Percentiles rank a stretch among this genome's conserved stretches.
phyloP scores from a whole-genome alignment of 345 rosid species.

The Turnera subulata region DNA sequence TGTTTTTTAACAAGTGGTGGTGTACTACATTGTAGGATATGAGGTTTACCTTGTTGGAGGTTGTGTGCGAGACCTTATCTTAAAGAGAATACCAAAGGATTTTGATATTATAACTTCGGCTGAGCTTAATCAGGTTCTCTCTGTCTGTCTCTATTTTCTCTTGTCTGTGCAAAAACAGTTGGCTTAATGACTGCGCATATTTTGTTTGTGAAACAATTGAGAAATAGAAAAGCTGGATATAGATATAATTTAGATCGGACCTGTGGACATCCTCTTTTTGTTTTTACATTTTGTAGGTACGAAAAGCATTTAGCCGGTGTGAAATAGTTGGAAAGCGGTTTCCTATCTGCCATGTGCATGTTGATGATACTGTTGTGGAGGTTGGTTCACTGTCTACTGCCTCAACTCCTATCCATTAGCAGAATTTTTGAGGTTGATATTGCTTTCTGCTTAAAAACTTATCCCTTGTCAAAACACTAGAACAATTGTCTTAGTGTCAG shows the following conservation, averaged over 20 bases:
- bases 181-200: too few relatives aligned
- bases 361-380: slow-evolving; percentile 47
- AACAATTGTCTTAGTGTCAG: too few relatives aligned
- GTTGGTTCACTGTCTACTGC: slow-evolving; percentile 19
- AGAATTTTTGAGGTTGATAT: not conserved
- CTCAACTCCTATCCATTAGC: not conserved
- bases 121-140: slow-evolving; percentile 60
- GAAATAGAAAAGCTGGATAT: too few relatives aligned
- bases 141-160: not conserved
- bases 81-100: slow-evolving; percentile 71
- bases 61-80: slow-evolving; percentile 77
- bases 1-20: not conserved
- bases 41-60: slow-evolving; percentile 90
- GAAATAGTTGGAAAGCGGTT: slow-evolving; percentile 56
- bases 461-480: too few relatives aligned
- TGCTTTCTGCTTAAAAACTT: too few relatives aligned
- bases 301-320: slow-evolving; percentile 40
- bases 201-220: too few relatives aligned
- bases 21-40: slow-evolving; percentile 39
- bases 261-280: too few relatives aligned
- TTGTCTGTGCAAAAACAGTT: not conserved
- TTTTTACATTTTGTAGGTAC: slow-evolving; percentile 32
- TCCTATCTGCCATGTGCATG: slow-evolving; percentile 64
- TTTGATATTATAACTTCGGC: slow-evolving; percentile 80
- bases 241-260: too few relatives aligned